These are phyloP conservation scores for Eucalyptus viminalis DNA, from an alignment of 345 rosid species.

Conservation along the genomic window DNA sequence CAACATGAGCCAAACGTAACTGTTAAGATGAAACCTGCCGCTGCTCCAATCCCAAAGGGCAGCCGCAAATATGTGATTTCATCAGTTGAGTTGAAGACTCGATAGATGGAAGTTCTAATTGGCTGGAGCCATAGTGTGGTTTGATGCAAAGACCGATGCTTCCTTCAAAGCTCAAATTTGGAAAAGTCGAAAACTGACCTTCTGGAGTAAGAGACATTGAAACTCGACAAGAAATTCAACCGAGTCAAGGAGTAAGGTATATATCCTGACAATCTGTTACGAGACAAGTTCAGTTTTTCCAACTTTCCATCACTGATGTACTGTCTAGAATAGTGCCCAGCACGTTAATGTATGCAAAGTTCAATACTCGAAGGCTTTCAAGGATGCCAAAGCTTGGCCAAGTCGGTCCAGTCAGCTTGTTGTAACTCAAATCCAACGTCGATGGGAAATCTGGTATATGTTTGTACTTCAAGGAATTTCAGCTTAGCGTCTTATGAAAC, in stretches of 20 bases:
- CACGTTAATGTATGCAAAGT: too few relatives aligned
- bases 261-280: conserved; percentile 1
- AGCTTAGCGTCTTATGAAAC: background rate
- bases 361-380: background rate
- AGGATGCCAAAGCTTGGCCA: conserved; percentile 3
- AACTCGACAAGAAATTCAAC: background rate
- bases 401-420: conserved; percentile 2
- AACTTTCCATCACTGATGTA: background rate
- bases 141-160: background rate
- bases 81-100: background rate
- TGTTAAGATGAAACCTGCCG: too few relatives aligned
- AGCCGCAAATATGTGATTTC: too few relatives aligned
- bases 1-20: too few relatives aligned
- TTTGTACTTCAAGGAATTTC: background rate
- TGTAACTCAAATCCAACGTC: conserved; percentile 1
- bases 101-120: background rate
- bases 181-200: conserved; percentile 16
- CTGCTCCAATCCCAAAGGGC: too few relatives aligned
- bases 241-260: conserved; percentile 1
- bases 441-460: background rate
- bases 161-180: conserved; percentile 10
- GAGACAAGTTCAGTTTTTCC: conserved; percentile 1
- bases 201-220: conserved; percentile 2
- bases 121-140: background rate
- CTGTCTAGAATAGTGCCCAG: conserved; percentile 1